These are phyloP conservation scores for Actinidia arguta DNA, from an alignment of 179 eudicot species.

Conservation along the genomic window DNA sequence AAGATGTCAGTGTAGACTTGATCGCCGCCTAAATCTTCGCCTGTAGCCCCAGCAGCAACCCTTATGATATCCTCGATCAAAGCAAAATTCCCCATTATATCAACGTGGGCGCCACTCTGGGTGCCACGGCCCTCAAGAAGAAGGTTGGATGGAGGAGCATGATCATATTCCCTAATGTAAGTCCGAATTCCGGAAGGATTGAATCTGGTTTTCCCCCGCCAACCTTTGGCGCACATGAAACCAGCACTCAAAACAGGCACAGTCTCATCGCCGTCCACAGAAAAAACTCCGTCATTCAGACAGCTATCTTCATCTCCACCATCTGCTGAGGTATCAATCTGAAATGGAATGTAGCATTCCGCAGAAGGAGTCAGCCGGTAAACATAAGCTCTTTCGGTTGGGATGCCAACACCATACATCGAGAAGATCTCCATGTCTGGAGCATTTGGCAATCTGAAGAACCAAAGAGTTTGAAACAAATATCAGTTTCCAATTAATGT, in stretches of 20 bases:
- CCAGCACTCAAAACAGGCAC: conserved; percentile 69
- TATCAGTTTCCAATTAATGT: background rate
- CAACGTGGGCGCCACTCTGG: conserved; percentile 69
- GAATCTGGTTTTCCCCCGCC: conserved; percentile 65
- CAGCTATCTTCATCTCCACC: conserved; percentile 49
- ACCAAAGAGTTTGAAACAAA: background rate
- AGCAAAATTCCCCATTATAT: conserved; percentile 66
- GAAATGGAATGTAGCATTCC: conserved; percentile 92
- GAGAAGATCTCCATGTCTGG: conserved; percentile 95
- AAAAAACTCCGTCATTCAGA: conserved; percentile 57
- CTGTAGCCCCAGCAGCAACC: conserved; percentile 63
- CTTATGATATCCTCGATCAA: conserved; percentile 64
- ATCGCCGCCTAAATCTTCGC: conserved; percentile 57
- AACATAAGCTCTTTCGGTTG: conserved; percentile 89
- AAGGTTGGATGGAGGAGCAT: conserved; percentile 58
- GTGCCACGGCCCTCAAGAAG: conserved; percentile 60
- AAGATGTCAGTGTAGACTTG: conserved; percentile 51
- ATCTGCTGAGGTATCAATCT: conserved; percentile 79
- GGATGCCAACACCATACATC: conserved; percentile 91
- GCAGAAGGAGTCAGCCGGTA: conserved; percentile 66
- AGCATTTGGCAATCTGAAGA: conserved; percentile 88
- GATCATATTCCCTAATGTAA: conserved; percentile 53
- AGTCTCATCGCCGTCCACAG: conserved; percentile 64
- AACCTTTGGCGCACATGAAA: conserved; percentile 70
- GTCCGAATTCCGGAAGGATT: conserved; percentile 68